Evolutionary conservation across 2,329 filamentous ascomycete species (phyloP), one percentile per base, ranked within the genome.

Genomic region (Aspergillus alliaceus): DNA sequence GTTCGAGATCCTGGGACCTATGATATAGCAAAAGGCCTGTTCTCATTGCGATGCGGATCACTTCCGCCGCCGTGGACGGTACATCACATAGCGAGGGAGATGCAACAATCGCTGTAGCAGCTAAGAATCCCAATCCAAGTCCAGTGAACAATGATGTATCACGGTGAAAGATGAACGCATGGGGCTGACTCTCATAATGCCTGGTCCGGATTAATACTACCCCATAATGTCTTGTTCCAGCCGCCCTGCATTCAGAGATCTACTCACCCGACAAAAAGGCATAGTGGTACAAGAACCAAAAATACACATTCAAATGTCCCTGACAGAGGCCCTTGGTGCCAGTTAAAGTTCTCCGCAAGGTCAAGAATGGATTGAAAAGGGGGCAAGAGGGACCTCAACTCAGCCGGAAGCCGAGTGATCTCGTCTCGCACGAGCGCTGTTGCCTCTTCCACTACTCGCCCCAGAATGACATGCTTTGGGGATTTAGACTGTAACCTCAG

Each of bases 261-360:
- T 11, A 57, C 71, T 54, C 71, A 82, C 80, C 75, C 75, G 46
- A 83, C 81, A 46, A 77, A 71, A 1, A 70, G 70, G 1, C 62
- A 77, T 3, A 83, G 25, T 59, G 83, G 64, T 4, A 78, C 53
- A 1, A 72, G 65, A 51, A 64, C 66, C 1, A 83, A 71, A 1
- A 83, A 66, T 3, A 78, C 67, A 1, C 80, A 76, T 24, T 83
- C 79, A 1, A 83, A 63, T 3, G 80, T 67, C 0, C 74, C 80
- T 42, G 74, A 66, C 2, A 83, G 66, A 7, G 65, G 71, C 2
- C 80, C 77, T 11, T 74, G 66, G 1, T 77, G 75, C 6, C 81
- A 71, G 14, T 64, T 59, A 7, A 31, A 25, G 22, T 60, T 20
- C 6, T 63, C 56, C 1, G 51, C 62, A 18, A 66, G 57, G 14